A percentile compares a stretch with the other conserved stretches of the same genome.
These are phyloP conservation scores for Endocalyx cinctus DNA, from an alignment of 2,329 filamentous ascomycete genomes.

Conservation along the genomic window DNA sequence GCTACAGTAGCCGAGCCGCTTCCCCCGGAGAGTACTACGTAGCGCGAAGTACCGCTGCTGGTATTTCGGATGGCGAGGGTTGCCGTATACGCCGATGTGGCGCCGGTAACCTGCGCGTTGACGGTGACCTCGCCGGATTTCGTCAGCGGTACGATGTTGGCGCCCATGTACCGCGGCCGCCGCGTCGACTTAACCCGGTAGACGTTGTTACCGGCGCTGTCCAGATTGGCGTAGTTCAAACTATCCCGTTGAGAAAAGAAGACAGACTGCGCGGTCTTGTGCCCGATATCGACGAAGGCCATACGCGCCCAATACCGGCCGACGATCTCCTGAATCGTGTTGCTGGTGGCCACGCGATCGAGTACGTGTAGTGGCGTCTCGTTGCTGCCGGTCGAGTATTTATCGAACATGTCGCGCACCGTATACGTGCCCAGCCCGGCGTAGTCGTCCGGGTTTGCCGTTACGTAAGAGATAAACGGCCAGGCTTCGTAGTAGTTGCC, in stretches of 20 bases:
- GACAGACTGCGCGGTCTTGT: slow-evolving; percentile 32
- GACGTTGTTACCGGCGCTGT: slow-evolving; percentile 28
- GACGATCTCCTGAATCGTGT: slow-evolving; percentile 35
- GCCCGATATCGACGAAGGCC: slow-evolving; percentile 47
- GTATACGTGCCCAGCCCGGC: slow-evolving; percentile 35
- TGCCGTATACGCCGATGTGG: slow-evolving; percentile 33
- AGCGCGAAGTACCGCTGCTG: slow-evolving; percentile 28
- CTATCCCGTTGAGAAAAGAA: slow-evolving; percentile 31
- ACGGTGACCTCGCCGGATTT: slow-evolving; percentile 24
- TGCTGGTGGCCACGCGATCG: slow-evolving; percentile 31
- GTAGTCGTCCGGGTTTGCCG: slow-evolving; percentile 42
- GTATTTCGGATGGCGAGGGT: slow-evolving; percentile 35
- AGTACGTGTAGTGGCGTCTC: slow-evolving; percentile 46
- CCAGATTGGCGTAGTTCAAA: slow-evolving; percentile 39
- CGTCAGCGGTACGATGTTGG: slow-evolving; percentile 43
- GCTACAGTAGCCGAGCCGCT: slow-evolving; percentile 29
- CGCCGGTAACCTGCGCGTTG: slow-evolving; percentile 29
- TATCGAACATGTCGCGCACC: slow-evolving; percentile 37
- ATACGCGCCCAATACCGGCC: slow-evolving; percentile 49
- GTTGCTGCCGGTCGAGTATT: slow-evolving; percentile 40
- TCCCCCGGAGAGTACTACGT: slow-evolving; percentile 31
- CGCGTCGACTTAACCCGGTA: slow-evolving; percentile 40
- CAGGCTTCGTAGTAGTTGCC: slow-evolving; percentile 50
- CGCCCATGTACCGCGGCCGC: slow-evolving; percentile 43
- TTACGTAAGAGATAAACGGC: slow-evolving; percentile 45